These are phyloP conservation scores for Mycena capillaripes DNA, from an alignment of 768 basidiomycete genomes.

Conservation along the genomic window DNA sequence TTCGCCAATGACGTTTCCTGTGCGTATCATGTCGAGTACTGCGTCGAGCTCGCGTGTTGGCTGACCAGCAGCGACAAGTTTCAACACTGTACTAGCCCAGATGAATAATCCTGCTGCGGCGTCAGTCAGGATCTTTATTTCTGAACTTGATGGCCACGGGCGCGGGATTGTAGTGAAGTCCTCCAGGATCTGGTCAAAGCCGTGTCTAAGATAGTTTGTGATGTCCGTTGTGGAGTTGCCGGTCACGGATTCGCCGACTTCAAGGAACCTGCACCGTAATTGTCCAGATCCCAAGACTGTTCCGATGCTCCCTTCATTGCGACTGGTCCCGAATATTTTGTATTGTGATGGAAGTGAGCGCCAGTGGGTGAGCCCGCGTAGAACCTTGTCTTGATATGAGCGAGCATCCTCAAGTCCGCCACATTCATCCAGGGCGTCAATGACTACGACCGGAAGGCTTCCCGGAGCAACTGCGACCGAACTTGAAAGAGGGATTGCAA, in stretches of 20 bases:
- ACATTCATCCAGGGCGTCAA: constrained; percentile 24
- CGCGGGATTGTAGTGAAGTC: neutral
- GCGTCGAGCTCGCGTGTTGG: neutral
- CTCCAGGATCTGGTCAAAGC: neutral
- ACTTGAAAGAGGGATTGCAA: neutral
- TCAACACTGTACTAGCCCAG: constrained; percentile 14
- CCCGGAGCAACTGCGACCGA: too few relatives aligned
- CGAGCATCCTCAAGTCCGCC: neutral
- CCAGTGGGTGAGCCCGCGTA: neutral
- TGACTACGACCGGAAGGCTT: neutral
- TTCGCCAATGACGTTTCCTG: neutral
- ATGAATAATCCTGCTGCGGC: constrained; percentile 15
- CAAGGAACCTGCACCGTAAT: neutral
- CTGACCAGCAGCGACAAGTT: neutral
- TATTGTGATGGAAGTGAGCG: neutral
- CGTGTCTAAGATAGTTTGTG: neutral
- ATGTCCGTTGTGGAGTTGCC: neutral
- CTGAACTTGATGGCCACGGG: neutral
- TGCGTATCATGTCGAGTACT: neutral
- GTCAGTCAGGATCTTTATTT: neutral
- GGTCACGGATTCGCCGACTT: neutral
- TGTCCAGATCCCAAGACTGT: neutral
- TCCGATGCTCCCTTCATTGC: neutral
- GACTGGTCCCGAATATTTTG: constrained; percentile 5
- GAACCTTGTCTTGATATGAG: neutral